Evolutionary conservation across 2,329 filamentous ascomycete genomes (phyloP), one percentile per base, ranked within the genome.

Genomic region (Alternaria gaisen): DNA sequence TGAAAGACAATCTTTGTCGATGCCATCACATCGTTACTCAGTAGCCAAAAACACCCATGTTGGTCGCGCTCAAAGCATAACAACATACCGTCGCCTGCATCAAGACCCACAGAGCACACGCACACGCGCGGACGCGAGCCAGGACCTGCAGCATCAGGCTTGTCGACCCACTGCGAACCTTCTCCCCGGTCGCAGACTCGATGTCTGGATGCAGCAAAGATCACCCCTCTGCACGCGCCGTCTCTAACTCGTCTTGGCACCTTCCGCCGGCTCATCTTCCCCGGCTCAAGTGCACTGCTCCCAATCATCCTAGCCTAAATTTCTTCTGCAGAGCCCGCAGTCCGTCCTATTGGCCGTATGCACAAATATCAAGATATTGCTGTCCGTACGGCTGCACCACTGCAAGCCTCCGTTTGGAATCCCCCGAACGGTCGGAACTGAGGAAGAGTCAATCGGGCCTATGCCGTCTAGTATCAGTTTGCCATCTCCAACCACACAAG

Each of bases 251-350:
- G 20, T 42, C 53, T 18, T 51, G 62, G 47, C 48, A 56, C 51
- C 40, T 61, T 43, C 68, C 59, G 64, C 42, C 68, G 68, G 71
- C 65, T 61, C 56, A 61, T 54, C 42, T 65, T 67, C 68, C 70
- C 70, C 70, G 69, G 63, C 57, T 66, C 61, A 64, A 57, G 64
- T 59, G 54, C 58, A 55, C 56, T 60, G 61, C 64, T 56, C 60
- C 65, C 63, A 69, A 64, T 58, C 58, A 61, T 47, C 52, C 41
- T 47, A 44, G 38, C 56, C 50, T 48, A 50, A 54, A 38, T 52
- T 42, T 40, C 57, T 64, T 51, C 57, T 64, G 56, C 50, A 64
- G 32, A 32, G 42, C 41, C 40, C 58, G 38, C 47, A 36, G 32
- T 28, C 16, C 46, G 38, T 24, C 53, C 60, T 30, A 71, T 70